A percentile compares a stretch with the other conserved stretches of the same genome.
Conservation (phyloP, 441 rosid genomes). For the Breynia disticha region DNA sequence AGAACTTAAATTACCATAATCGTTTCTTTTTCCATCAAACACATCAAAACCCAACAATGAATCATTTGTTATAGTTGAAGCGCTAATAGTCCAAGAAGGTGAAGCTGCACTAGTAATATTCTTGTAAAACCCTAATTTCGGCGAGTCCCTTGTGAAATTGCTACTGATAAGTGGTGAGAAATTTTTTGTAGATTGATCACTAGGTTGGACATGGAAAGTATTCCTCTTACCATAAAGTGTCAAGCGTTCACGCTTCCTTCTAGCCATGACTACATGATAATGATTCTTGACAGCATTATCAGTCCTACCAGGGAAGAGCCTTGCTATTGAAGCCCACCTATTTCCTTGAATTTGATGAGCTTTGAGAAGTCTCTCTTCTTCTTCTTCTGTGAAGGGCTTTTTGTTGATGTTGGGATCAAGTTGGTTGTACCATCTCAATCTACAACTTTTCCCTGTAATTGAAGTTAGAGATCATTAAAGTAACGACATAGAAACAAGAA, state of each 20-base stretch:
- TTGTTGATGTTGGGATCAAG: conserved; percentile 50
- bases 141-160: conserved; percentile 8
- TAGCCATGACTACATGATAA: conserved; percentile 49
- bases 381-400: conserved; percentile 42
- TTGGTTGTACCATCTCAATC: conserved; percentile 64
- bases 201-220: conserved; percentile 4
- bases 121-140: conserved; percentile 8
- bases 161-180: neutral
- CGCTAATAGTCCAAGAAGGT: conserved; percentile 17
- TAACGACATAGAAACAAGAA: neutral
- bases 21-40: conserved; percentile 11
- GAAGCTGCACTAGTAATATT: conserved; percentile 13
- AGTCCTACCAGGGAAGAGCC: conserved; percentile 49
- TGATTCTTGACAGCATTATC: conserved; percentile 60
- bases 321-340: conserved; percentile 45
- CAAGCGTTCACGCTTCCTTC: conserved; percentile 30
- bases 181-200: conserved; percentile 8
- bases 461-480: neutral
- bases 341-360: conserved; percentile 48
- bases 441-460: conserved; percentile 44
- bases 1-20: conserved; percentile 7
- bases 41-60: conserved; percentile 9
- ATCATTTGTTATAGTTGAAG: conserved; percentile 14
- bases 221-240: conserved; percentile 13
- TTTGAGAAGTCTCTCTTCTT: conserved; percentile 36